Percentiles rank a stretch among this genome's conserved stretches.
Evolutionary conservation across 2,329 filamentous ascomycete species (phyloP).

Genomic region (Sporothrix globosa): DNA sequence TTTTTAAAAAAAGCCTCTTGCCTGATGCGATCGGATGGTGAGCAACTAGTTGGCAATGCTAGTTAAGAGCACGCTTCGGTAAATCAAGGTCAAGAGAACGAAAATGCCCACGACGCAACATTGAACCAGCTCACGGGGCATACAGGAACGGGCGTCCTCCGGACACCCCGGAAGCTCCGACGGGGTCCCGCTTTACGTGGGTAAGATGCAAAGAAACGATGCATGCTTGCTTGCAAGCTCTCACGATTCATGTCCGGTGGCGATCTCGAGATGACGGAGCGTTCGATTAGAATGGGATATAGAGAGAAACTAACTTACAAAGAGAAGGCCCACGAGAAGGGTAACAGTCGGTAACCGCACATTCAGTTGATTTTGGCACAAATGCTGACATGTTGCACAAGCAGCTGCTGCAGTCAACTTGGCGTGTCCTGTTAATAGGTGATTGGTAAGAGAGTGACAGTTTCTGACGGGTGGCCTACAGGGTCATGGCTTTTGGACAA

Average conservation of each 20-base stretch:
- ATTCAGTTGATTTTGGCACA: background rate
- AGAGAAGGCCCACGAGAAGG: background rate
- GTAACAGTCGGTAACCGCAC: background rate
- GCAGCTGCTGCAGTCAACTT: constrained; percentile 1
- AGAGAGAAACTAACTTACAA: background rate
- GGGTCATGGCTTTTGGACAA: background rate
- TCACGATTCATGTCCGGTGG: background rate
- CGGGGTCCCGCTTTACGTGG: background rate
- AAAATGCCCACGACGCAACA: background rate
- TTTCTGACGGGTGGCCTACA: background rate
- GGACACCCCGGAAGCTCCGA: constrained; percentile 7
- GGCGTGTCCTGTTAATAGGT: background rate
- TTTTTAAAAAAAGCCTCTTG: no score
- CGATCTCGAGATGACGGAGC: constrained; percentile 7
- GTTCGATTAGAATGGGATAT: background rate
- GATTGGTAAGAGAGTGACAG: background rate
- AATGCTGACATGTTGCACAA: constrained; percentile 16
- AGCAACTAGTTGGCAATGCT: no score
- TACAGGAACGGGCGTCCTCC: background rate
- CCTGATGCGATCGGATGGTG: background rate
- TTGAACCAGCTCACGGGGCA: background rate
- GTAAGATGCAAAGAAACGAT: background rate
- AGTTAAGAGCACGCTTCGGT: background rate
- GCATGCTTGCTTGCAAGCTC: background rate
- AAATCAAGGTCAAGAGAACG: background rate